Conservation (phyloP, 163 green algal species). For the Trebouxia gelatinosa region DNA sequence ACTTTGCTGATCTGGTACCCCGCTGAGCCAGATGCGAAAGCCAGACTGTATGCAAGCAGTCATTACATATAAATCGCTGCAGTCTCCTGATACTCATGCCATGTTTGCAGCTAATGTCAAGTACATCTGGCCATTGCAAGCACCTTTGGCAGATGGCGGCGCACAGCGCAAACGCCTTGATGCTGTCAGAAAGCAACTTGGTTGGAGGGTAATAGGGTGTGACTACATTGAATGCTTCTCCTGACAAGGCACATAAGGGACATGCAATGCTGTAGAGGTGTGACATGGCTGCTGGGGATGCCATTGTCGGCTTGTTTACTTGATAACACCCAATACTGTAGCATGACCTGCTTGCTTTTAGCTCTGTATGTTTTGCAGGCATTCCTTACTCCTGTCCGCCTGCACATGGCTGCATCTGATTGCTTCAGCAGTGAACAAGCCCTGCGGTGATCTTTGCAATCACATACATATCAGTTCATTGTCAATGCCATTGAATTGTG, state of each 20-base stretch:
- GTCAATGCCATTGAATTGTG: no score
- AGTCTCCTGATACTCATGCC: not conserved
- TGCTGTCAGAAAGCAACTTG: slow-evolving; percentile 49
- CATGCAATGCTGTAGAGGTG: not conserved
- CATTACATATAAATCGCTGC: slow-evolving; percentile 19
- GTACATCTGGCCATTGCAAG: slow-evolving; percentile 72
- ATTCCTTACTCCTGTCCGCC: not conserved
- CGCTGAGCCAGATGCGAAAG: no score
- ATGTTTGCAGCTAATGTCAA: slow-evolving; percentile 58
- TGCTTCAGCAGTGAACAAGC: not conserved
- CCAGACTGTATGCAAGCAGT: no score
- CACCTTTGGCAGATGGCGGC: slow-evolving; percentile 61
- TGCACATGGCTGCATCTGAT: not conserved
- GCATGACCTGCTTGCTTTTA: no score
- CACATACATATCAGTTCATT: no score
- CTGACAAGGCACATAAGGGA: not conserved
- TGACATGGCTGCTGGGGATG: no score
- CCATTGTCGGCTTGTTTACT: not conserved
- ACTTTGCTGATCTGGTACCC: no score
- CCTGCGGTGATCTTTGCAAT: no score
- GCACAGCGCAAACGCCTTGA: slow-evolving; percentile 60
- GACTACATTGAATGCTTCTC: slow-evolving; percentile 68
- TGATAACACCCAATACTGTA: not conserved
- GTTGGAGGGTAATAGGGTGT: slow-evolving; percentile 65
- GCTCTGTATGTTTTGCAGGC: no score